Conservation (phyloP, 208 protist genomes). For the Leptomonas seymouri region DNA sequence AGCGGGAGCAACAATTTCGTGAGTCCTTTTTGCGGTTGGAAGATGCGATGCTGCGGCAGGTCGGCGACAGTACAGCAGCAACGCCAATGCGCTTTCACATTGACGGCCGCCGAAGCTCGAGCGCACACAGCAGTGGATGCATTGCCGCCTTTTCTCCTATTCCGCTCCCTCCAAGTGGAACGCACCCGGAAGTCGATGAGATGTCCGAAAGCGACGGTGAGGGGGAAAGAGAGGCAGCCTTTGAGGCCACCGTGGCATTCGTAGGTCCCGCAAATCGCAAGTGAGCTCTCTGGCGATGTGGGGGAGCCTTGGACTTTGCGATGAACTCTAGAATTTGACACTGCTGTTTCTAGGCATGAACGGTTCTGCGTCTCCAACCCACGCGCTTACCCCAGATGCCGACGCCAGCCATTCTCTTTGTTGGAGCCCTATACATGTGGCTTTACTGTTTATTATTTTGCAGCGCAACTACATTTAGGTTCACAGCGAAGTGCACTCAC, state of each 20-base stretch:
- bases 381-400: too few relatives aligned
- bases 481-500: neutral
- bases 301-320: too few relatives aligned
- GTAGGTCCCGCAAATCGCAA: neutral
- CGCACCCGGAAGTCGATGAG: neutral
- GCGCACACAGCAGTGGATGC: conserved; percentile 3
- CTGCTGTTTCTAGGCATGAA: too few relatives aligned
- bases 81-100: neutral
- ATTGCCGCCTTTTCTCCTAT: conserved; percentile 4
- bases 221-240: neutral
- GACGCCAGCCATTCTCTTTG: too few relatives aligned
- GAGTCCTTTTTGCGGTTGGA: conserved; percentile 26
- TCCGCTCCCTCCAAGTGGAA: neutral
- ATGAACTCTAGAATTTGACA: too few relatives aligned
- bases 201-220: neutral
- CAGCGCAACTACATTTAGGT: too few relatives aligned
- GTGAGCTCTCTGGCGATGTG: too few relatives aligned
- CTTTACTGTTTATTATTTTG: too few relatives aligned
- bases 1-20: conserved; percentile 17
- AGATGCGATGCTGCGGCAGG: neutral
- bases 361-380: too few relatives aligned
- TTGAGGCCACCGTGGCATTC: conserved; percentile 13
- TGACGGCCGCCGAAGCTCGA: conserved; percentile 7
- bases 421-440: too few relatives aligned
- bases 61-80: neutral